Conservation (phyloP, 352 stramenopile genomes). For the Pythium diclinum region DNA sequence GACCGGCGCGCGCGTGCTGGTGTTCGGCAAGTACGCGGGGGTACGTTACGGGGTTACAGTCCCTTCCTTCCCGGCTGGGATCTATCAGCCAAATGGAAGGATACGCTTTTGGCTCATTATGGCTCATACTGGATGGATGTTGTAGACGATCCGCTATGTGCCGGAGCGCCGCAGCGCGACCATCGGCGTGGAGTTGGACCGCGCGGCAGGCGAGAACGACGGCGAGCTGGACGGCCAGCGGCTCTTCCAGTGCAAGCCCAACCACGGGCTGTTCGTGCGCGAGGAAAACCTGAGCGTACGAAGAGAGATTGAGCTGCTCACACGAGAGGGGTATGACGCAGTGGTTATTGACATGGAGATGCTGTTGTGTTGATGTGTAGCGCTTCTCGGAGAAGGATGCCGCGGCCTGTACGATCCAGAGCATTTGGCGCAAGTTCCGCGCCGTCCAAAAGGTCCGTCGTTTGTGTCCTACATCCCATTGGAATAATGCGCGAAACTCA, state of each 20-base stretch:
- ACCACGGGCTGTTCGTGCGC: conserved; percentile 84
- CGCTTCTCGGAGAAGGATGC: conserved; percentile 73
- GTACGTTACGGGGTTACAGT: conserved; percentile 30
- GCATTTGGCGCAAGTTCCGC: conserved; percentile 59
- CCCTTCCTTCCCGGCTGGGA: not conserved
- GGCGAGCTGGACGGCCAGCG: conserved; percentile 66
- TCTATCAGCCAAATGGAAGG: not conserved
- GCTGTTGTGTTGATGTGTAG: conserved; percentile 30
- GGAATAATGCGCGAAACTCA: not conserved
- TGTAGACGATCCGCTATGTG: conserved; percentile 66
- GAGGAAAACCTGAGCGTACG: conserved; percentile 69
- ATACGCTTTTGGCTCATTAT: conserved; percentile 11
- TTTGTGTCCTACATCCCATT: not conserved
- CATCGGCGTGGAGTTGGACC: conserved; percentile 86
- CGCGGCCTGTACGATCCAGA: conserved; percentile 78
- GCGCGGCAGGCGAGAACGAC: conserved; percentile 72
- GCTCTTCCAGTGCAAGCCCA: conserved; percentile 80
- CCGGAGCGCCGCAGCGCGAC: conserved; percentile 44
- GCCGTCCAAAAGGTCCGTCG: conserved; percentile 62
- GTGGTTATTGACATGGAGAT: not conserved
- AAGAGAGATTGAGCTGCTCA: not conserved
- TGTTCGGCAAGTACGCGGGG: conserved; percentile 77
- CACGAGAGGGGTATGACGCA: not conserved
- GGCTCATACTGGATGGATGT: not conserved
- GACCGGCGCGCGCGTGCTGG: conserved; percentile 53